Percentiles rank a stretch among this genome's conserved stretches.
These are phyloP conservation scores for Botryotinia narcissicola DNA, from an alignment of 2,329 filamentous ascomycete genomes.

Conservation along the genomic window DNA sequence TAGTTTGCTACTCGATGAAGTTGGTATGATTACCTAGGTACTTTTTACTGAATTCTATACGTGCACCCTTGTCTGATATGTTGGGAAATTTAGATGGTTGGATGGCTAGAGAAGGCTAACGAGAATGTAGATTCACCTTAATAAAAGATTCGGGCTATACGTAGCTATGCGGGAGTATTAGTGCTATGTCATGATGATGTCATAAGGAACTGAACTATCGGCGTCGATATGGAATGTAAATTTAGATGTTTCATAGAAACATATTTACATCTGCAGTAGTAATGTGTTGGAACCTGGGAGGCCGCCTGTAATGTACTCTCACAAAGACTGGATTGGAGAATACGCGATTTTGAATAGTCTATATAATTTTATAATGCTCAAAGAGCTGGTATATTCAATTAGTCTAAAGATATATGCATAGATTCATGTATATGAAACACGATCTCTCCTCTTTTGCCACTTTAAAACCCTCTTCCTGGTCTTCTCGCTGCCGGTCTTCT, in stretches of 20 bases:
- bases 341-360: not conserved
- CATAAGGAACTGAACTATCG: not conserved
- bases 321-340: not conserved
- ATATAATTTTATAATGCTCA: not conserved
- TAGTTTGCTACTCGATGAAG: not conserved
- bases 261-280: not conserved
- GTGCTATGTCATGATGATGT: not conserved
- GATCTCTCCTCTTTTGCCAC: not conserved
- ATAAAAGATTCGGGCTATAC: not conserved
- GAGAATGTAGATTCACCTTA: too few species aligned
- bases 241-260: not conserved
- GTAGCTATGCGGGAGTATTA: not conserved
- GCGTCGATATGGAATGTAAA: not conserved
- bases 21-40: not conserved
- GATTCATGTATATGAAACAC: not conserved
- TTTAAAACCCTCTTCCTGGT: conserved; percentile 21
- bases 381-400: conserved; percentile 8
- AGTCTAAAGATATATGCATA: not conserved
- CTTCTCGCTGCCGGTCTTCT: conserved; percentile 19
- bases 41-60: not conserved
- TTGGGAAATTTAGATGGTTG: not conserved
- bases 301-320: too few species aligned
- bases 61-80: not conserved
- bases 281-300: not conserved
- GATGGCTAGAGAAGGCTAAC: not conserved